Conservation (phyloP, 768 basidiomycete genomes). For the Mycena indigotica region DNA sequence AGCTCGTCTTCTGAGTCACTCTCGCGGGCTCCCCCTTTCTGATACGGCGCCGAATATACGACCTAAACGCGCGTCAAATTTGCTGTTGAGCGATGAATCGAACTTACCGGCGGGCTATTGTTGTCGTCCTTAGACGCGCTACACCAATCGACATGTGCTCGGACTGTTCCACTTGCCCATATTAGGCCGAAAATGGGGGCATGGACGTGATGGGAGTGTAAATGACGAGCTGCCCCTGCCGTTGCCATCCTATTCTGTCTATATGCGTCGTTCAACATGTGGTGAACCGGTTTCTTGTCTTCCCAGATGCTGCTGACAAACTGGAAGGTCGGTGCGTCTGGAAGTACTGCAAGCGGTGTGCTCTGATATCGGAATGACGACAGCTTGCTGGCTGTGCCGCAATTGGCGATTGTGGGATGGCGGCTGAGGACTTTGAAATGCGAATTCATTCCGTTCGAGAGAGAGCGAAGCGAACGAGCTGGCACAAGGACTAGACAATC, state of each 20-base stretch:
- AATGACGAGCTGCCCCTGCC: constrained; percentile 50
- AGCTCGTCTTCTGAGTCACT: constrained; percentile 22
- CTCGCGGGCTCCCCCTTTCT: constrained; percentile 1
- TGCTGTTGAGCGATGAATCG: not conserved
- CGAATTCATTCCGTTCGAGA: constrained; percentile 48
- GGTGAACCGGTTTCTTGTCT: constrained; percentile 58
- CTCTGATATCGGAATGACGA: constrained; percentile 55
- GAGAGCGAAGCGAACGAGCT: constrained; percentile 34
- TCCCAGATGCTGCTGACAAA: constrained; percentile 60
- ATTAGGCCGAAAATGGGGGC: constrained; percentile 57
- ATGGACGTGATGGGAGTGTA: constrained; percentile 47
- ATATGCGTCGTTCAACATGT: constrained; percentile 53
- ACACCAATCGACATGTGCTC: constrained; percentile 62
- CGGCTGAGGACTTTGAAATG: constrained; percentile 51
- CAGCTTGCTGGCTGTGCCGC: constrained; percentile 40
- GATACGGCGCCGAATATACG: constrained; percentile 54
- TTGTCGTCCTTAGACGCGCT: constrained; percentile 32
- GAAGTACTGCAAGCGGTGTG: constrained; percentile 50
- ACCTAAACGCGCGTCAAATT: constrained; percentile 32
- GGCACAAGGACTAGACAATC: constrained; percentile 55
- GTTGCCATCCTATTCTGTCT: constrained; percentile 62
- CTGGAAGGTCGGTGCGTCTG: constrained; percentile 51
- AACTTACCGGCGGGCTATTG: constrained; percentile 36
- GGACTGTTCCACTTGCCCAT: constrained; percentile 53
- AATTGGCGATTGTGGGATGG: constrained; percentile 36